Percentiles rank a stretch among this genome's conserved stretches.
These are phyloP conservation scores for Globisporangium paddicum DNA, from an alignment of 352 stramenopile species.

Conservation along the genomic window DNA sequence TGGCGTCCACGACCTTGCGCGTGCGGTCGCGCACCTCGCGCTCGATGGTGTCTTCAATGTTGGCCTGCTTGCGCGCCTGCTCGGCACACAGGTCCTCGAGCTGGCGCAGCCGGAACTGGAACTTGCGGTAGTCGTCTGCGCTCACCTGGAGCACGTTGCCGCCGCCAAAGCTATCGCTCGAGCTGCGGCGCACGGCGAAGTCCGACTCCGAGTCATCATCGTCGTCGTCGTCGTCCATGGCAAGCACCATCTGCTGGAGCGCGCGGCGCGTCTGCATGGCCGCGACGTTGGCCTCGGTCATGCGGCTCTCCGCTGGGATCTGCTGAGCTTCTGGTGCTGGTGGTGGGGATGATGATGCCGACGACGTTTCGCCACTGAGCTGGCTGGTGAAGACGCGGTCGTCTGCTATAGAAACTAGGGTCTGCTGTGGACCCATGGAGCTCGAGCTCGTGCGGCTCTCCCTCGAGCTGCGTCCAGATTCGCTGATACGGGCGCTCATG, in stretches of 20 bases:
- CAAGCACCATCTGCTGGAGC: conserved; percentile 84
- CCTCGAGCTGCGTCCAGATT: conserved; percentile 3
- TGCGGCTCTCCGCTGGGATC: conserved; percentile 18
- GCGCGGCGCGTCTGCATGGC: conserved; percentile 72
- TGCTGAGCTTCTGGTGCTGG: too few species aligned
- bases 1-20: conserved; percentile 59
- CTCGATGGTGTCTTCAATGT: conserved; percentile 79
- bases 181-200: conserved; percentile 14
- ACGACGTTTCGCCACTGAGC: conserved; percentile 10
- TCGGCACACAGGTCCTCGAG: conserved; percentile 71
- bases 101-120: conserved; percentile 77
- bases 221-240: conserved; percentile 55
- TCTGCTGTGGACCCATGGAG: conserved; percentile 11
- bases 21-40: conserved; percentile 61
- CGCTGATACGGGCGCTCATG: conserved; percentile 20
- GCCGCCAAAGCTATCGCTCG: conserved; percentile 2
- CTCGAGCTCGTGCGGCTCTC: conserved; percentile 5
- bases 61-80: conserved; percentile 61
- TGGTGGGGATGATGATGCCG: conserved; percentile 1
- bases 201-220: conserved; percentile 54
- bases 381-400: conserved; percentile 2
- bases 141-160: conserved; percentile 45
- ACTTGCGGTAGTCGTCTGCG: conserved; percentile 74
- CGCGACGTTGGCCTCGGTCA: conserved; percentile 63
- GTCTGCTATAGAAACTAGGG: conserved; percentile 1